These are phyloP conservation scores for Wickerhamomyces sp. DNA, from an alignment of 1,139 yeast genomes.

Conservation along the genomic window DNA sequence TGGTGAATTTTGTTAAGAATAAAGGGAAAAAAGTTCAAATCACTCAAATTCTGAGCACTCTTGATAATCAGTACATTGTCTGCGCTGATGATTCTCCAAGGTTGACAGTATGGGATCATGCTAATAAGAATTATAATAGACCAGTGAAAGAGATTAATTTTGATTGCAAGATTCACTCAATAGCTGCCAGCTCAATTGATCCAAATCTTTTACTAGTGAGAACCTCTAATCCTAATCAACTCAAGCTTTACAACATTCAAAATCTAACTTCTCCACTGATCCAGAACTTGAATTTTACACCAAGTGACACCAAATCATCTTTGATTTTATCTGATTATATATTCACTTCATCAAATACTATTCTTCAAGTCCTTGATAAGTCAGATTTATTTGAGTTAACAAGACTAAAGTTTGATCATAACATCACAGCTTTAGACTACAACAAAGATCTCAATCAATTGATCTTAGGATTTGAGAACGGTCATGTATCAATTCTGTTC, in stretches of 20 bases:
- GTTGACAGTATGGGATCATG: constrained; percentile 15
- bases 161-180: constrained; percentile 1
- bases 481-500: constrained; percentile 30
- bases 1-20: constrained; percentile 13
- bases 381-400: constrained; percentile 31
- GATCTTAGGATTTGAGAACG: constrained; percentile 30
- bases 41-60: constrained; percentile 6
- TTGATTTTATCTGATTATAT: too few relatives aligned
- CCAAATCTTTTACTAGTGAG: constrained; percentile 11
- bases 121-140: constrained; percentile 7
- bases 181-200: constrained; percentile 3
- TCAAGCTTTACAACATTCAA: too few relatives aligned
- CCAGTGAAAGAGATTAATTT: constrained; percentile 5
- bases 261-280: constrained; percentile 5
- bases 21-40: constrained; percentile 13
- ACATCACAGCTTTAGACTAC: constrained; percentile 28
- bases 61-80: constrained; percentile 4
- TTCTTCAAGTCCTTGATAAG: constrained; percentile 31
- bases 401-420: constrained; percentile 15
- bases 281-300: constrained; percentile 20
- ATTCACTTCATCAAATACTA: too few relatives aligned
- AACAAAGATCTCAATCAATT: constrained; percentile 30
- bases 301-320: constrained; percentile 25
- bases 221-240: constrained; percentile 3
- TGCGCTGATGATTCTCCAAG: constrained; percentile 9